Conservation (phyloP, 2,329 filamentous ascomycete genomes). For the Chaetomium globosum region DNA sequence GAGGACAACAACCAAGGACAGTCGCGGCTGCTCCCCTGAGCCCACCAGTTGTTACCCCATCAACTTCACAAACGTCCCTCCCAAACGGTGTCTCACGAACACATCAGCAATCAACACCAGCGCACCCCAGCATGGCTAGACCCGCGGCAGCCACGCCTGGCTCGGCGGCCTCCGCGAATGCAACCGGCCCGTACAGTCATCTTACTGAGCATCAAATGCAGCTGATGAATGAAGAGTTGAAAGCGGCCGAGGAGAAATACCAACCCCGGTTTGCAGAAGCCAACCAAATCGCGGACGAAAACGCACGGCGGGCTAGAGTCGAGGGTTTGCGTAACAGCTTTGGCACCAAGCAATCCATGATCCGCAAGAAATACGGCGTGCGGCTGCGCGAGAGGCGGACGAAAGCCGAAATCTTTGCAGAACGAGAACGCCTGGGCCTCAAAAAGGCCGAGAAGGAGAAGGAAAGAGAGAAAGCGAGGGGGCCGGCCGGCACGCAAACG, state of each 20-base stretch:
- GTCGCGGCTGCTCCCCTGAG: constrained; percentile 34
- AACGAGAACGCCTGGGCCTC: constrained; percentile 47
- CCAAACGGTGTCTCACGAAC: constrained; percentile 22
- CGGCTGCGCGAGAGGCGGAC: constrained; percentile 54
- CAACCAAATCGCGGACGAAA: constrained; percentile 43
- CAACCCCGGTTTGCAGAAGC: constrained; percentile 49
- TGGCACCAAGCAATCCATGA: constrained; percentile 59
- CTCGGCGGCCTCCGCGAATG: constrained; percentile 29
- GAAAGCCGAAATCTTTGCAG: constrained; percentile 50
- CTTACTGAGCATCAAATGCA: constrained; percentile 42
- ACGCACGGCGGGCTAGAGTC: constrained; percentile 41
- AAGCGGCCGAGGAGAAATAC: constrained; percentile 45
- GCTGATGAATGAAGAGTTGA: constrained; percentile 45
- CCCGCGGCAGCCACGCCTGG: constrained; percentile 23
- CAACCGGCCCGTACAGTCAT: constrained; percentile 50
- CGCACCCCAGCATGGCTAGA: constrained; percentile 16
- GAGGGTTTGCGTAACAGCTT: constrained; percentile 55
- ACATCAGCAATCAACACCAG: constrained; percentile 27
- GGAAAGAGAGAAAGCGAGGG: constrained; percentile 24
- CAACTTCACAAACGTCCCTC: constrained; percentile 16
- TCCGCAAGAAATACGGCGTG: constrained; percentile 62
- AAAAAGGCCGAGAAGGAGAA: constrained; percentile 37
- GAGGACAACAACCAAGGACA: constrained; percentile 35
- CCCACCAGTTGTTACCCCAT: constrained; percentile 25
- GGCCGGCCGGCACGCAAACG: constrained; percentile 16